A percentile compares a stretch with the other conserved stretches of the same genome.
phyloP scores from a whole-genome alignment of 2,329 filamentous ascomycete genomes.

The Botrytis hyacinthi region DNA sequence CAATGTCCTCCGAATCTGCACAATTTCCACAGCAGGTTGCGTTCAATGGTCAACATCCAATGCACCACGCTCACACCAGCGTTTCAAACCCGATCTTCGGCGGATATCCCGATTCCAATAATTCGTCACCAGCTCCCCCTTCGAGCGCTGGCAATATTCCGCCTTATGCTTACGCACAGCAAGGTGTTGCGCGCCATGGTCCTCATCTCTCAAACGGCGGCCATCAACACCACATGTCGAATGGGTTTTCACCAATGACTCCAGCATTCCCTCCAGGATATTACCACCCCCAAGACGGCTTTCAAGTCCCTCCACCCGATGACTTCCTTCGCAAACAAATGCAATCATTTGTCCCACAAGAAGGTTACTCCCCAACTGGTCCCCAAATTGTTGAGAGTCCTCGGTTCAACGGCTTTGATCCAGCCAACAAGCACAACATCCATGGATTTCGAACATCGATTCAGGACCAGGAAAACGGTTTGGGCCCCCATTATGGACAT shows the following conservation, averaged over 20 bases:
- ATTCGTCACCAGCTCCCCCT: conserved; percentile 56
- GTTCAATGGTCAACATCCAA: conserved; percentile 35
- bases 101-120: conserved; percentile 53
- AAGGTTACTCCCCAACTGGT: conserved; percentile 39
- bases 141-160: conserved; percentile 47
- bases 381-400: conserved; percentile 29
- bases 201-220: conserved; percentile 32
- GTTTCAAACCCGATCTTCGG: conserved; percentile 58
- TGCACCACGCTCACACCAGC: conserved; percentile 54
- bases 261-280: conserved; percentile 32
- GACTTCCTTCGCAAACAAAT: conserved; percentile 34
- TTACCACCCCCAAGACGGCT: conserved; percentile 31
- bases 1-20: conserved; percentile 22
- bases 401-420: conserved; percentile 43
- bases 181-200: conserved; percentile 25
- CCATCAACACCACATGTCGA: conserved; percentile 33
- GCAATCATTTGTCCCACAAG: conserved; percentile 37
- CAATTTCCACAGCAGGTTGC: conserved; percentile 27
- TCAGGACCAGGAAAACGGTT: conserved; percentile 42
- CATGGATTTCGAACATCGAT: conserved; percentile 59
- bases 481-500: conserved; percentile 39
- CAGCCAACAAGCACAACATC: conserved; percentile 59
- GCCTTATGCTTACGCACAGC: conserved; percentile 34
- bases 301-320: conserved; percentile 27
- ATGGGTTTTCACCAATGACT: conserved; percentile 34